Evolutionary conservation across 768 basidiomycete genomes (phyloP).

Genomic region (Tephrocybe sp.): DNA sequence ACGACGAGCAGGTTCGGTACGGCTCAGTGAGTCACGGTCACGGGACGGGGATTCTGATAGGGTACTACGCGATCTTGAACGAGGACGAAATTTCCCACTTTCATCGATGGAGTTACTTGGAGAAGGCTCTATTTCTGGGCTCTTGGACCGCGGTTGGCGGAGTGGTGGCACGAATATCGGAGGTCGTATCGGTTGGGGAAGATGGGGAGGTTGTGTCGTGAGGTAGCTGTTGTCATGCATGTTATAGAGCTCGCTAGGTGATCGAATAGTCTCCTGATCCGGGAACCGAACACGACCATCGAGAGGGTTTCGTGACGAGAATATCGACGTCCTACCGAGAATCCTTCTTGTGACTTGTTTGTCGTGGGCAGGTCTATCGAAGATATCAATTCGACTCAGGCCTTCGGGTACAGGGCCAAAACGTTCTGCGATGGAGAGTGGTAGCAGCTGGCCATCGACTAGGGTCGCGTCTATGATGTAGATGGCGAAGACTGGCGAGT

Average conservation of each 20-base stretch:
- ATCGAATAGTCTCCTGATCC: not conserved
- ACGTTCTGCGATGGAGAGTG: constrained; percentile 15
- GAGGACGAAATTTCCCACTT: not conserved
- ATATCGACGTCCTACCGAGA: constrained; percentile 14
- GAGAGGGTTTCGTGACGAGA: constrained; percentile 5
- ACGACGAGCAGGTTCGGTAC: not conserved
- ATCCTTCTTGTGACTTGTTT: constrained; percentile 8
- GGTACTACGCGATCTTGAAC: not conserved
- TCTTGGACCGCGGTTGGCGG: not conserved
- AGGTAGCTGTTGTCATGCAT: too few species aligned
- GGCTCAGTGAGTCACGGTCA: not conserved
- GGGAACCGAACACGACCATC: constrained; percentile 13
- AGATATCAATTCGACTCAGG: constrained; percentile 22
- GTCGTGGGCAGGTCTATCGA: constrained; percentile 13
- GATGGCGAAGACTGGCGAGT: constrained; percentile 24
- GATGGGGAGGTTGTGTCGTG: not conserved
- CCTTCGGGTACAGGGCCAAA: constrained; percentile 22
- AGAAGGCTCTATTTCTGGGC: not conserved
- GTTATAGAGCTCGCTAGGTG: not conserved
- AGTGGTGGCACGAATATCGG: not conserved
- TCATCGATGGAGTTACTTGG: not conserved
- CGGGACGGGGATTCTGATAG: not conserved
- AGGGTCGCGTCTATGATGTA: constrained; percentile 23
- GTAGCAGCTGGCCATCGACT: constrained; percentile 1
- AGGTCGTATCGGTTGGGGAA: not conserved